Base-by-base conservation (phyloP, 2,329 filamentous ascomycete genomes). In the Colletotrichum coccodes region DNA sequence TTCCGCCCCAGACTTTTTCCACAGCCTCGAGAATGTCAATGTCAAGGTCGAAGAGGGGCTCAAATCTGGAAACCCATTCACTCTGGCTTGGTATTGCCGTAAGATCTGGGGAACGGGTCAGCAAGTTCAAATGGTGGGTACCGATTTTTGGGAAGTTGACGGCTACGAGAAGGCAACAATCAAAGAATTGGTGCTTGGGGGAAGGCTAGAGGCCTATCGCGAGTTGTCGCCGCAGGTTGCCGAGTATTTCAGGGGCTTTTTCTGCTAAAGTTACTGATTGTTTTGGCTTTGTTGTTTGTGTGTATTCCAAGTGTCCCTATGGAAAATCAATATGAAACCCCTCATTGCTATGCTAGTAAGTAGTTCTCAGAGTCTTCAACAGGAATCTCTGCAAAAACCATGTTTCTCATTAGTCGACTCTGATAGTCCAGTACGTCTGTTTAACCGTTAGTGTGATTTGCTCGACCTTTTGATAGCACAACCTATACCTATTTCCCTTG, bases 71-170 rank as follows among this genome's bases (percentile, higher is more conserved):
- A 73, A 44, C 8, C 72, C 70, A 0, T 70, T 73, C 6, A 72
- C 72, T 0, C 50, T 77, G 28, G 60, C 73, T 4, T 77, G 76
- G 75, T 72, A 73, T 42, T 74, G 72, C n/a, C 74, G 75, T 21
- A 77, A 74, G 42, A 69, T 71, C 9, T 77, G 76, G 76, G 76
- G 71, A 0, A 68, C 42, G 9, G 75, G 76, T 2, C 28, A 74
- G 23, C 61, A 65, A 16, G 60, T 59, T 3, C 67, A 62, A 16
- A 72, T 71, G 34, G 30, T 75, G 1, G 72, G 72, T 4, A 47
- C 60, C 1, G 74, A 77, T 56, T 59, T 76, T 4, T 77, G 76
- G 76, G 72, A 76, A 2, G 73, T 77, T 1, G 34, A 72, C 5
- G 74, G 64, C 0, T 75, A 75, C 28, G 26, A 70, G 28, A 77